Evolutionary conservation across 768 basidiomycete genomes (phyloP).

Genomic region (Tricholoma flavovirens): DNA sequence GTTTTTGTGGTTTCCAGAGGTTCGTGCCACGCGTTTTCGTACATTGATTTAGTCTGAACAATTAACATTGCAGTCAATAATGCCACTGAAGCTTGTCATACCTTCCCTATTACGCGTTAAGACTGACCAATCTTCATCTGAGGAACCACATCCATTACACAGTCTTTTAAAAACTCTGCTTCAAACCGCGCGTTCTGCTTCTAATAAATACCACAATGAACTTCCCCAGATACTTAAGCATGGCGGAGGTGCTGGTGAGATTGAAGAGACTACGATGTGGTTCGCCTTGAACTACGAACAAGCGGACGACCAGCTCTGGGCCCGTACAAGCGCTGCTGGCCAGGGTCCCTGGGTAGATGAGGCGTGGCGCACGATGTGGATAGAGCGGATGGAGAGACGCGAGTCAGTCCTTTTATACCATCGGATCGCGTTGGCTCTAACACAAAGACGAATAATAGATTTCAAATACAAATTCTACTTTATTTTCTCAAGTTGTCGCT

Average conservation of each 20-base stretch:
- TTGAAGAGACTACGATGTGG: constrained; percentile 77
- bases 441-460: constrained; percentile 31
- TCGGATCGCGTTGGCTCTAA: not conserved
- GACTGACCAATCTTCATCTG: constrained; percentile 23
- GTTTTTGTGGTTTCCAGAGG: constrained; percentile 76
- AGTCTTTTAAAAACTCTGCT: constrained; percentile 55
- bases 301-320: constrained; percentile 26
- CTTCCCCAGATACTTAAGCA: constrained; percentile 54
- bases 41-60: not conserved
- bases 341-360: constrained; percentile 44
- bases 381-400: constrained; percentile 62
- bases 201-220: constrained; percentile 61
- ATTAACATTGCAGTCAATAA: constrained; percentile 48
- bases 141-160: constrained; percentile 49
- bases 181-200: constrained; percentile 46
- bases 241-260: constrained; percentile 54
- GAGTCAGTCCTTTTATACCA: constrained; percentile 37
- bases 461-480: constrained; percentile 70
- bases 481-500: constrained; percentile 58
- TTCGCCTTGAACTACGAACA: constrained; percentile 62
- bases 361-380: constrained; percentile 49
- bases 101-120: constrained; percentile 51
- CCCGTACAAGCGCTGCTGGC: constrained; percentile 15
- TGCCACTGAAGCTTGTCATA: constrained; percentile 56
- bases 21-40: constrained; percentile 21